Percentiles rank a stretch among this genome's conserved stretches.
Conservation (phyloP, 1,139 yeast genomes). For the Saccharomyces hybrid region DNA sequence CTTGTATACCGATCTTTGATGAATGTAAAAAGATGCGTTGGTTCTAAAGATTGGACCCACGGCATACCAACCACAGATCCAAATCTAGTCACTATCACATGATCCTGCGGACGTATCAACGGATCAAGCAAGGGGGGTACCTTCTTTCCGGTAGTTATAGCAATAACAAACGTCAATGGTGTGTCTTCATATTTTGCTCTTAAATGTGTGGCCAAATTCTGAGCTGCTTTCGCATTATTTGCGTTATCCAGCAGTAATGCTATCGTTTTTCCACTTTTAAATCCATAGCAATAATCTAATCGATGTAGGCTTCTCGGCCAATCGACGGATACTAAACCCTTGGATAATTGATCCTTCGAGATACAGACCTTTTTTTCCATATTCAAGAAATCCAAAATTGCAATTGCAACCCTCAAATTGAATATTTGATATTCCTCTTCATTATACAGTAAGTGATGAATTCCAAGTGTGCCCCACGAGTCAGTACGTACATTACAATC, state of each 20-base stretch:
- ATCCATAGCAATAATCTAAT: conserved; percentile 25
- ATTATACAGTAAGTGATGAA: conserved; percentile 39
- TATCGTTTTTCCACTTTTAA: conserved; percentile 15
- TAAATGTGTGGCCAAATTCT: conserved; percentile 48
- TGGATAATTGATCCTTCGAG: conserved; percentile 33
- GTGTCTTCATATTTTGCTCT: conserved; percentile 21
- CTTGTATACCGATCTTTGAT: conserved; percentile 31
- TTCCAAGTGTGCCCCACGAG: conserved; percentile 33
- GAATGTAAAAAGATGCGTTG: conserved; percentile 34
- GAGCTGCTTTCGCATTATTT: conserved; percentile 79
- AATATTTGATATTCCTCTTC: conserved; percentile 61
- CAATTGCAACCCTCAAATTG: conserved; percentile 65
- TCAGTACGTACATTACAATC: conserved; percentile 14
- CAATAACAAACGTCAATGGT: conserved; percentile 57
- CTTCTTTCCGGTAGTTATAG: conserved; percentile 68
- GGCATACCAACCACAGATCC: conserved; percentile 82
- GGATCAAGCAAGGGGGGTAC: conserved; percentile 45
- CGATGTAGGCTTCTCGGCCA: conserved; percentile 65
- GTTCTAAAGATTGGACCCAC: conserved; percentile 58
- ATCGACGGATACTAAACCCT: conserved; percentile 45
- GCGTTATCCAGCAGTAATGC: conserved; percentile 76
- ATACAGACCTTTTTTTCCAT: conserved; percentile 13
- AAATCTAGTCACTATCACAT: conserved; percentile 55
- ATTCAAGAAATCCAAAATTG: conserved; percentile 39
- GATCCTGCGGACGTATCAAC: conserved; percentile 45